Evolutionary conservation across 805 yeast genomes (phyloP).

Genomic region (Nakazawaea ambrosiae): DNA sequence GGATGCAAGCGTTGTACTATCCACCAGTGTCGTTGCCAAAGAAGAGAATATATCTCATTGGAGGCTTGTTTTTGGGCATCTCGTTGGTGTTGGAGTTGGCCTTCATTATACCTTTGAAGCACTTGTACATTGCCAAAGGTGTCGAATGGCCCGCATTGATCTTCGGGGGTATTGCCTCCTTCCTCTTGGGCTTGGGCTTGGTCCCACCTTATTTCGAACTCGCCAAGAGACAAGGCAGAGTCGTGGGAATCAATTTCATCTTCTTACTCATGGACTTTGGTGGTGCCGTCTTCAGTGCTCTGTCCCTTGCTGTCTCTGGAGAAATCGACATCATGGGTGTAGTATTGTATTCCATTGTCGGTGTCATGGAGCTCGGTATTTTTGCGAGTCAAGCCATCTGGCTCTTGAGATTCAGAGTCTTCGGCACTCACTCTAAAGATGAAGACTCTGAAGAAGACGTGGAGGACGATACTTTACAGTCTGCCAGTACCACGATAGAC

Average conservation of each 20-base stretch:
- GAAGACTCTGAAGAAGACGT: conserved; percentile 2
- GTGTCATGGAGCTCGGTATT: conserved; percentile 73
- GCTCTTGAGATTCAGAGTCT: conserved; percentile 39
- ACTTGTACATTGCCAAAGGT: conserved; percentile 31
- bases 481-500: no score
- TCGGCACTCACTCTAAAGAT: neutral
- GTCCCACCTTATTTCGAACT: conserved; percentile 87
- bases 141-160: conserved; percentile 71
- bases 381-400: conserved; percentile 66
- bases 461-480: conserved; percentile 11
- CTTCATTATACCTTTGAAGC: conserved; percentile 62
- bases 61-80: conserved; percentile 31
- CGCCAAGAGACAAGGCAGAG: conserved; percentile 71
- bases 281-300: conserved; percentile 77
- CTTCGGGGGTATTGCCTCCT: conserved; percentile 75
- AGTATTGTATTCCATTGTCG: conserved; percentile 65
- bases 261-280: conserved; percentile 68
- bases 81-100: conserved; percentile 64
- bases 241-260: conserved; percentile 81
- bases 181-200: conserved; percentile 68
- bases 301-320: conserved; percentile 42
- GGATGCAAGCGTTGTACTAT: conserved; percentile 54
- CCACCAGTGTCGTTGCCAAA: conserved; percentile 7
- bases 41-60: conserved; percentile 20
- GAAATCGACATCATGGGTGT: conserved; percentile 72